Conservation (phyloP, 1,284 basidiomycete species). For the Pseudozyma tsukubaensis region DNA sequence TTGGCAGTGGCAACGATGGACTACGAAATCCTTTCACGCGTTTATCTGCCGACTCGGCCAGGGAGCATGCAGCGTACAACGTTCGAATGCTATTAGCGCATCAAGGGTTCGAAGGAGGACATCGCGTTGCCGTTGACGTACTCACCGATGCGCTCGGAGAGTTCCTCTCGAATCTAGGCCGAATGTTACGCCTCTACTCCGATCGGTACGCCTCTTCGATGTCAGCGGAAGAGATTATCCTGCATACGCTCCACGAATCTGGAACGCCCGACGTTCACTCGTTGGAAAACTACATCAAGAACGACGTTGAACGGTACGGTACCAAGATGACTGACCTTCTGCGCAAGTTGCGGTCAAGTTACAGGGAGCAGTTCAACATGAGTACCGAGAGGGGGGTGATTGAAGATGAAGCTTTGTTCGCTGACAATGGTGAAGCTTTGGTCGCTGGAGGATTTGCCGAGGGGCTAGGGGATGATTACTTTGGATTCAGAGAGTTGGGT, state of each 20-base stretch:
- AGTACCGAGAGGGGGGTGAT: constrained; percentile 69
- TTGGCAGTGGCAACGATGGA: constrained; percentile 10
- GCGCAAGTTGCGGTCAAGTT: constrained; percentile 84
- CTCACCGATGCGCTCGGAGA: constrained; percentile 83
- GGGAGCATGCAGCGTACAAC: constrained; percentile 49
- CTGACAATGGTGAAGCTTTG: constrained; percentile 79
- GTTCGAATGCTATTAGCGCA: constrained; percentile 59
- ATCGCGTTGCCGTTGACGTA: constrained; percentile 77
- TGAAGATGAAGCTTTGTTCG: constrained; percentile 81
- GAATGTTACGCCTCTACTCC: constrained; percentile 81
- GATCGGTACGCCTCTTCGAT: constrained; percentile 84
- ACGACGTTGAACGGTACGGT: constrained; percentile 88
- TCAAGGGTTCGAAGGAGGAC: constrained; percentile 62
- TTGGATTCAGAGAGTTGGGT: constrained; percentile 87
- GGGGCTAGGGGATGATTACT: constrained; percentile 89
- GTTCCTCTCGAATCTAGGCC: constrained; percentile 85
- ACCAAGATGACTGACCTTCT: constrained; percentile 81
- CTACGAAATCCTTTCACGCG: constrained; percentile 22
- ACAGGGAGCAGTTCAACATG: constrained; percentile 78
- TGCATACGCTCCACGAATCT: constrained; percentile 88
- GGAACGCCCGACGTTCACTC: constrained; percentile 80
- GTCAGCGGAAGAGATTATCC: constrained; percentile 89
- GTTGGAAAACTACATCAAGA: constrained; percentile 86
- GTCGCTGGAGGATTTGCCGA: constrained; percentile 88
- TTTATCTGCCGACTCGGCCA: constrained; percentile 40